These are phyloP conservation scores for Xylaria scruposa DNA, from an alignment of 495 filamentous ascomycete genomes.

Conservation along the genomic window DNA sequence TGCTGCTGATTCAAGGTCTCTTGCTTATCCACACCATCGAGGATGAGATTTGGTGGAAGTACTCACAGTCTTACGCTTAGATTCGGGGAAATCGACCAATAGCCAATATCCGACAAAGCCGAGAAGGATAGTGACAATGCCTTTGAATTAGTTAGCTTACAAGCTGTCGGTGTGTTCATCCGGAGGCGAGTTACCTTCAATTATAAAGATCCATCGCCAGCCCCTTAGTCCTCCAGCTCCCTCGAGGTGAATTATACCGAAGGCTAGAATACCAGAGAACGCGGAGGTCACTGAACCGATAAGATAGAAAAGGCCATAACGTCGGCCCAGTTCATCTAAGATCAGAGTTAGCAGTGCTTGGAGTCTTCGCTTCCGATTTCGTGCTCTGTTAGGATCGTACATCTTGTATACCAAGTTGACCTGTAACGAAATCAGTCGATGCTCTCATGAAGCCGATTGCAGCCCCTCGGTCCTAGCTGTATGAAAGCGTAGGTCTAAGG, in stretches of 20 bases:
- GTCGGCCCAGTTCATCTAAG: constrained; percentile 60
- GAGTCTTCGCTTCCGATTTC: neutral
- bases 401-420: constrained; percentile 66
- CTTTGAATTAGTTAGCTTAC: constrained; percentile 27
- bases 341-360: constrained; percentile 31
- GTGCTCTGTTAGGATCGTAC: constrained; percentile 27
- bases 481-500: neutral
- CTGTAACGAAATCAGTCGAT: constrained; percentile 22
- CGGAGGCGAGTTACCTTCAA: constrained; percentile 51
- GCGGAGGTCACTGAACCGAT: constrained; percentile 66
- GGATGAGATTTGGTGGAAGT: neutral
- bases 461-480: neutral
- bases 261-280: constrained; percentile 66
- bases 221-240: constrained; percentile 55
- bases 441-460: neutral
- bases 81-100: constrained; percentile 67
- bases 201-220: constrained; percentile 69
- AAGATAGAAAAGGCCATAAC: constrained; percentile 67
- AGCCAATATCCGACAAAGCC: constrained; percentile 55
- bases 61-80: constrained; percentile 49
- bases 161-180: neutral
- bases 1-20: neutral
- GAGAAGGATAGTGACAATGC: constrained; percentile 50
- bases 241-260: constrained; percentile 63
- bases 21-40: neutral